Conservation (phyloP, 2,329 filamentous ascomycete species). For the Verticillium nonalfalfae region DNA sequence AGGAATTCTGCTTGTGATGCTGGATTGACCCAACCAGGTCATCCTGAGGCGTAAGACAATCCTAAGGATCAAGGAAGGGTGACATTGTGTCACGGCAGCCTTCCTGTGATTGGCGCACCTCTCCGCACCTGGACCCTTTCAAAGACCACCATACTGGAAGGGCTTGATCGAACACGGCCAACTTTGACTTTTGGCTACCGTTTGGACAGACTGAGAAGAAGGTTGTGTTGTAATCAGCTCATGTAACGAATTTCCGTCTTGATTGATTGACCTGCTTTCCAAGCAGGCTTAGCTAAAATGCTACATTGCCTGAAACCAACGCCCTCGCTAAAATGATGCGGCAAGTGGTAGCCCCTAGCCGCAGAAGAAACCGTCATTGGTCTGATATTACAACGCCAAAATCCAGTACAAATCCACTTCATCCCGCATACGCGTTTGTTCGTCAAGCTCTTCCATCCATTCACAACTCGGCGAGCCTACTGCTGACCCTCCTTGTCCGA, state of each 20-base stretch:
- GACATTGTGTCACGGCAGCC: neutral
- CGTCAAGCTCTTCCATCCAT: neutral
- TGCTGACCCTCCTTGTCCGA: constrained; percentile 25
- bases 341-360: neutral
- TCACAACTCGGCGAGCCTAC: constrained; percentile 3
- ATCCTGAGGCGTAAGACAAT: neutral
- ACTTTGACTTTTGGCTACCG: no score
- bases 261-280: neutral
- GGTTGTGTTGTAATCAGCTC: no score
- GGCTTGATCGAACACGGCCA: no score
- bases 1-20: neutral
- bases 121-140: no score
- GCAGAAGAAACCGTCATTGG: neutral
- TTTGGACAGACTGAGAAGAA: no score
- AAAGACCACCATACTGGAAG: no score
- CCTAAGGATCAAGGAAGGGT: neutral
- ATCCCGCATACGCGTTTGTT: neutral
- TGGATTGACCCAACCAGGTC: neutral
- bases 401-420: neutral
- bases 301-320: neutral
- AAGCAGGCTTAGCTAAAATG: neutral
- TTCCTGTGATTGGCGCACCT: no score
- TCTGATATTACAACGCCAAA: neutral
- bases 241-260: neutral
- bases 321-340: neutral